Base-by-base conservation (phyloP, 164 flowering plant species). In the Vitis riparia region DNA sequence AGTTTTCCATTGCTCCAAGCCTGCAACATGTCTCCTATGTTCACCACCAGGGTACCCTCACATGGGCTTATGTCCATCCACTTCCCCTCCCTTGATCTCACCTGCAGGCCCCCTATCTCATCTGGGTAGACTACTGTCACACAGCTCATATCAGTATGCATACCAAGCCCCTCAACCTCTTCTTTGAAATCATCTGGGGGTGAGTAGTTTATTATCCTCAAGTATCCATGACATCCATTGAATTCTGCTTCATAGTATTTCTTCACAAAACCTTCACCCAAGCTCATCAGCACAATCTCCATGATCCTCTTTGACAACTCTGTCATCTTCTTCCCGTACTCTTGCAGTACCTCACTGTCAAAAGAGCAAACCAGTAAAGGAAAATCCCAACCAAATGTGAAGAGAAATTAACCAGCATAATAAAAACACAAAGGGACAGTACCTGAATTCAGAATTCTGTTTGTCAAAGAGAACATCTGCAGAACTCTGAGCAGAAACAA, bases 91-190 rank as follows among this genome's bases (percentile, higher is more conserved):
- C 77, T 82, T 9, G 94, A 90, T 73, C 88, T 84, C 71, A 94
- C 89, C 71, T 94, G 98, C 1, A 94, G 94, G 19, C 98, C 96
- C 2, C 97, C 97, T 51, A 81, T 74, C 66, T 84, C 83, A 77
- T 92, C 96, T 76, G 91, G 97, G 65, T 87, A 85, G 1, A 94
- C 81, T 37, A 94, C 83, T 8, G 98, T 91, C 51, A 92, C 66
- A 66, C 98, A 94, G 71, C 96, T 89, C 98, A 92, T 94, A 76
- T 94, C 98, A 15, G 97, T 90, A 82, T 94, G 97, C 89, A 83
- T 88, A 14, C 98, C 97, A 5, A 94, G 96, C 50, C 98, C 98
- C 80, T 91, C 97, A 14, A 85, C 82, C 59, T 82, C 84, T 68
- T 79, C 77, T 55, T 72, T 73, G 37, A 68, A 67, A 15, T 5